Evolutionary conservation across 306 rosid genomes (phyloP).

Genomic region (Citrullus amarus): DNA sequence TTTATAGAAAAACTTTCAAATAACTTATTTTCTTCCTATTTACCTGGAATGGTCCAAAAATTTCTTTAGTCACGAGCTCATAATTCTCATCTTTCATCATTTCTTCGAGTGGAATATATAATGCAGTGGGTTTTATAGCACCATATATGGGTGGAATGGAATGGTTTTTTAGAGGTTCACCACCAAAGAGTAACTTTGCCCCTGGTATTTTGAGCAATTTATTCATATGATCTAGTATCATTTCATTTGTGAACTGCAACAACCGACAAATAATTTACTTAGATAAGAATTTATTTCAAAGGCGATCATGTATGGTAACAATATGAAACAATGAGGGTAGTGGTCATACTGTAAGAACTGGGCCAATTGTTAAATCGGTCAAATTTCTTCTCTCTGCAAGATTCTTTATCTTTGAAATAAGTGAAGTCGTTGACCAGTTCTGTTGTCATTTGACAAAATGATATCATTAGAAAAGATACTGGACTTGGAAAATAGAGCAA

Average conservation of each 20-base stretch:
- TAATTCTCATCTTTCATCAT: slow-evolving; percentile 58
- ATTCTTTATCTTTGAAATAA: slow-evolving; percentile 62
- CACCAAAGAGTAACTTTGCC: slow-evolving; percentile 83
- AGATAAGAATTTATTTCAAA: background rate
- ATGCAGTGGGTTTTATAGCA: slow-evolving; percentile 75
- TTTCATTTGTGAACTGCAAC: slow-evolving; percentile 56
- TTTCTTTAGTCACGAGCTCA: slow-evolving; percentile 80
- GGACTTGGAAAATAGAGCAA: background rate
- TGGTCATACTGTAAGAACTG: slow-evolving; percentile 71
- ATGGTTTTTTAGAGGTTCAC: slow-evolving; percentile 60
- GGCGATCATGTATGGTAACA: background rate
- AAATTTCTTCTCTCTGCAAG: slow-evolving; percentile 87
- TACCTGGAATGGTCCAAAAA: slow-evolving; percentile 96
- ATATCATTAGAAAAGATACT: slow-evolving; percentile 6
- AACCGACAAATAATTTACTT: background rate
- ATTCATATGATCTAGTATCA: slow-evolving; percentile 67
- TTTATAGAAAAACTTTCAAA: background rate
- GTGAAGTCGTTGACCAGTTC: slow-evolving; percentile 72
- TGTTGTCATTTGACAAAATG: slow-evolving; percentile 20
- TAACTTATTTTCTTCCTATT: background rate
- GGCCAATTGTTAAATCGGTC: slow-evolving; percentile 77
- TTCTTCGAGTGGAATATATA: slow-evolving; percentile 82
- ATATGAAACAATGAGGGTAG: background rate
- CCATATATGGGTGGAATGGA: slow-evolving; percentile 76
- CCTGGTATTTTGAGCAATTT: slow-evolving; percentile 77